Evolutionary conservation across 192 early-diverging fungal species (phyloP).

Genomic region (Gaertneriomyces semiglobifer): DNA sequence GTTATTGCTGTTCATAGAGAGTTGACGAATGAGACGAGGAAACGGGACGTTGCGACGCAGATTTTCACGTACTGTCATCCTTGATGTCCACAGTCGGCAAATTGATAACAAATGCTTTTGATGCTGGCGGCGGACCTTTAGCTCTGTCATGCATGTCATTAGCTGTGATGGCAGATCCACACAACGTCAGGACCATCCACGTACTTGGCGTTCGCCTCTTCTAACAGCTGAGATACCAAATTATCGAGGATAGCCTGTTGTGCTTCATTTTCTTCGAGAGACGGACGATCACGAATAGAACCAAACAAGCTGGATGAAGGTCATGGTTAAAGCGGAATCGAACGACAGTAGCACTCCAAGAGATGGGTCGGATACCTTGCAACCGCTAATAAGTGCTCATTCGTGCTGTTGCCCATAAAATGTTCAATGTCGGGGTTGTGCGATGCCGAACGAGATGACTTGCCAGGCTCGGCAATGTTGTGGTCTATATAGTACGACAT

Average conservation of each 20-base stretch:
- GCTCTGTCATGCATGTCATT: slow-evolving; percentile 8
- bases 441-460: not conserved
- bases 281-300: slow-evolving; percentile 36
- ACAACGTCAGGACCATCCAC: not conserved
- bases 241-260: slow-evolving; percentile 54
- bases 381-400: slow-evolving; percentile 18
- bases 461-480: slow-evolving; percentile 18
- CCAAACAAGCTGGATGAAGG: slow-evolving; percentile 38
- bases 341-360: not conserved
- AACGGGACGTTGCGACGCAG: not conserved
- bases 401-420: slow-evolving; percentile 25
- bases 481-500: slow-evolving; percentile 10
- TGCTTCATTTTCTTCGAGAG: slow-evolving; percentile 32
- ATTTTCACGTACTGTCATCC: not conserved
- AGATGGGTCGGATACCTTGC: slow-evolving; percentile 11
- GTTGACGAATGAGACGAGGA: not conserved
- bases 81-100: slow-evolving; percentile 11
- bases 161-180: not conserved
- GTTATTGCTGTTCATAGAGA: slow-evolving; percentile 3
- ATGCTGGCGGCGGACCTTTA: slow-evolving; percentile 33
- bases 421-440: slow-evolving; percentile 27
- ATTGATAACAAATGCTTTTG: slow-evolving; percentile 23
- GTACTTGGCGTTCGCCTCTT: slow-evolving; percentile 52
- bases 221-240: slow-evolving; percentile 51
- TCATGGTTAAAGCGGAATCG: not conserved